Conservation (phyloP, 331 rosid species). For the Pyracantha coccinea region DNA sequence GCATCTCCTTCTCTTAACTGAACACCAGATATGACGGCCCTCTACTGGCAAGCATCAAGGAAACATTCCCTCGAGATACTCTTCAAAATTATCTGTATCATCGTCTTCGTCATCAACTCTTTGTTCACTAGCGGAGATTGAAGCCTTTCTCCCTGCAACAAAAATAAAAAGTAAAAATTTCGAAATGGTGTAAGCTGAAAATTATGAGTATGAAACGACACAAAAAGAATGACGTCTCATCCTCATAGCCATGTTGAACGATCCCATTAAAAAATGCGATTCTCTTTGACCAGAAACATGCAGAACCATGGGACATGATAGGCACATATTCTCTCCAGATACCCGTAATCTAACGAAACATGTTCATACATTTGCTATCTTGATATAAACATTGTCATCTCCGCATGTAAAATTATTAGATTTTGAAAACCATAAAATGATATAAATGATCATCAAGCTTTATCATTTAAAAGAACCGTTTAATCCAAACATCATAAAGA, state of each 20-base stretch:
- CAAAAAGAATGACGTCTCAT: background rate
- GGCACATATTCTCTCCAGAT: background rate
- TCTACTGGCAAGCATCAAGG: conserved; percentile 34
- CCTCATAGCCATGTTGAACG: background rate
- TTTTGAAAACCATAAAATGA: background rate
- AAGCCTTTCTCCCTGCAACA: conserved; percentile 49
- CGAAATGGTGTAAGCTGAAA: background rate
- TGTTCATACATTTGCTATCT: background rate
- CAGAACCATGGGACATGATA: no score
- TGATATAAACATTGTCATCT: background rate
- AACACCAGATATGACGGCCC: background rate
- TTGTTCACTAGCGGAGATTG: conserved; percentile 33
- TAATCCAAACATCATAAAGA: background rate
- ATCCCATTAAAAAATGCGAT: background rate
- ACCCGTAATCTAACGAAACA: background rate
- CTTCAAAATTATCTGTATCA: conserved; percentile 34
- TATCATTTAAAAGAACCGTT: background rate
- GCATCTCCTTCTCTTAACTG: background rate
- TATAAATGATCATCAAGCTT: no score
- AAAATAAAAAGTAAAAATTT: background rate
- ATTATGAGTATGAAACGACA: background rate
- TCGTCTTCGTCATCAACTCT: conserved; percentile 21
- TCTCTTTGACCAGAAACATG: background rate
- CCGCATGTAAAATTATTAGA: background rate
- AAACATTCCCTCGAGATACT: conserved; percentile 86